phyloP scores from a whole-genome alignment of 2,329 filamentous ascomycete genomes.

The Neurospora sp. region DNA sequence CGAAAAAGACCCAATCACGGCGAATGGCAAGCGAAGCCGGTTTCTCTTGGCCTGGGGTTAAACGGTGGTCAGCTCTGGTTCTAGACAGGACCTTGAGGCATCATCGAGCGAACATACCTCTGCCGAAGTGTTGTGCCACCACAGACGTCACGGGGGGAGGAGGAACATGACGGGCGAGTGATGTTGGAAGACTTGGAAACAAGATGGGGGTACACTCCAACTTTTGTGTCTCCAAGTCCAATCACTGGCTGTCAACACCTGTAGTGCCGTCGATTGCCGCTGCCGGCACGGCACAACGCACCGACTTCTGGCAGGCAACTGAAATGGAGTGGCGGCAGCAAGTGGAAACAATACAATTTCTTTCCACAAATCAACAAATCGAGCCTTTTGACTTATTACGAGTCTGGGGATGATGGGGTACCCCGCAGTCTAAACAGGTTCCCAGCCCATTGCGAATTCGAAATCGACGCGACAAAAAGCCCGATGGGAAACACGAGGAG shows the following conservation, averaged over 20 bases:
- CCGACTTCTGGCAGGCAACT: neutral
- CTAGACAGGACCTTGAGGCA: neutral
- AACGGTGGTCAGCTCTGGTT: neutral
- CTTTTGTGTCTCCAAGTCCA: neutral
- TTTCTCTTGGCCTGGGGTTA: neutral
- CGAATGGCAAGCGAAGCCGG: neutral
- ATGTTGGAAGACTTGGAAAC: neutral
- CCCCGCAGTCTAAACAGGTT: neutral
- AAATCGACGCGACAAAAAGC: neutral
- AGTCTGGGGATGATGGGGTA: neutral
- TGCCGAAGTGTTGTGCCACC: neutral
- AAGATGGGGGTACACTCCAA: neutral
- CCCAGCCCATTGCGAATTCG: neutral
- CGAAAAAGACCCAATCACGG: neutral
- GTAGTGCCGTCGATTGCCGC: neutral
- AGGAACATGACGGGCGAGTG: neutral
- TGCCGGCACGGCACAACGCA: neutral
- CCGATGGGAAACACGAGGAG: neutral
- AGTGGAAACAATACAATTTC: neutral
- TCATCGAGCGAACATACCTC: neutral
- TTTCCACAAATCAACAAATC: too few species aligned
- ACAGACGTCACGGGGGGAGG: neutral
- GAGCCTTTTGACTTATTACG: too few species aligned
- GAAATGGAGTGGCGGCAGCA: neutral
- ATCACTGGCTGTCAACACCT: neutral